A percentile compares a stretch with the other conserved stretches of the same genome.
These are phyloP conservation scores for Leccinellum albellum DNA, from an alignment of 768 basidiomycete genomes.

Conservation along the genomic window DNA sequence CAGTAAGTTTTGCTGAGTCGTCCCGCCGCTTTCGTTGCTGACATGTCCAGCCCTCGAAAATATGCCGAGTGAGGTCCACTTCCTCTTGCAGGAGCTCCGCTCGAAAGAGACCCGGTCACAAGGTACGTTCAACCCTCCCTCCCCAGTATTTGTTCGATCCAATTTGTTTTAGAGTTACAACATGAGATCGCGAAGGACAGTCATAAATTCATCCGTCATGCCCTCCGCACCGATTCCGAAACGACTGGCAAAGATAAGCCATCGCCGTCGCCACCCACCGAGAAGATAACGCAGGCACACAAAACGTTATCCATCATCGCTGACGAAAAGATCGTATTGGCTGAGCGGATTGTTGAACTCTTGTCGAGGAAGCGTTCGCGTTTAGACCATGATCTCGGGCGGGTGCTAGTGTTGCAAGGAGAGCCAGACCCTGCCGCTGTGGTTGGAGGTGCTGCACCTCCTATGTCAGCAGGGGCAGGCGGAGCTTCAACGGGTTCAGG, in stretches of 20 bases:
- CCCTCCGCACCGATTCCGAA: slow-evolving; percentile 31
- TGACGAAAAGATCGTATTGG: slow-evolving; percentile 41
- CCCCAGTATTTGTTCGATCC: neutral
- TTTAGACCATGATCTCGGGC: slow-evolving; percentile 44
- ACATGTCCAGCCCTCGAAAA: slow-evolving; percentile 42
- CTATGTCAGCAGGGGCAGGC: slow-evolving; percentile 11
- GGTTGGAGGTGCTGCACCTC: slow-evolving; percentile 27
- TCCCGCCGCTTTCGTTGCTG: neutral
- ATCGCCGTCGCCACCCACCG: slow-evolving; percentile 22
- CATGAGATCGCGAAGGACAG: slow-evolving; percentile 44
- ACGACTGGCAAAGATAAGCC: slow-evolving; percentile 32
- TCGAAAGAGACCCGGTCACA: slow-evolving; percentile 41
- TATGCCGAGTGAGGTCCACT: slow-evolving; percentile 46
- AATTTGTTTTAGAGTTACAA: slow-evolving; percentile 33
- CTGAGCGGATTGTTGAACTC: slow-evolving; percentile 42
- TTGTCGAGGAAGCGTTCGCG: slow-evolving; percentile 44
- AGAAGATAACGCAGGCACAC: slow-evolving; percentile 30
- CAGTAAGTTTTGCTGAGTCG: slow-evolving; percentile 31
- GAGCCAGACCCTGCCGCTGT: slow-evolving; percentile 37
- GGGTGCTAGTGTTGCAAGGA: slow-evolving; percentile 43
- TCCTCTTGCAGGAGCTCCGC: slow-evolving; percentile 46
- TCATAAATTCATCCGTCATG: slow-evolving; percentile 42
- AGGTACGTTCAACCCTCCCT: slow-evolving; percentile 25
- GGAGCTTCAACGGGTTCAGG: slow-evolving; percentile 18
- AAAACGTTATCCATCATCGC: slow-evolving; percentile 32